Base-by-base conservation (phyloP, 192 early-diverging fungal species). In the Gamsiella multidivaricata region DNA sequence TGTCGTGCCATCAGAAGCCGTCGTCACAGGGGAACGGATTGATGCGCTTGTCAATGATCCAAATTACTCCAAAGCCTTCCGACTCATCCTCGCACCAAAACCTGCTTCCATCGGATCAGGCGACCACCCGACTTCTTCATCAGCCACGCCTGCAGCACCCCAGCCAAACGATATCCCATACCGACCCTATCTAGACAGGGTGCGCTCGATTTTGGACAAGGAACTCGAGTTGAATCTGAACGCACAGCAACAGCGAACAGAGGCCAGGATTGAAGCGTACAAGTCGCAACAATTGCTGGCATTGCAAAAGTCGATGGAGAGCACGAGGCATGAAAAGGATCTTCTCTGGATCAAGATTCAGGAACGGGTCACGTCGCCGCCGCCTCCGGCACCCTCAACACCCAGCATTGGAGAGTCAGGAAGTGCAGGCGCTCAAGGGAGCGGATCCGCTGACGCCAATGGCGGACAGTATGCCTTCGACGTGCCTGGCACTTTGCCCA, bases 181-280 rank as follows among this genome's bases (percentile, higher is more conserved):
- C 28, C 42, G 54, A 50, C 74, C 74, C 26, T 61, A 78, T 36
- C 41, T 78, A 33, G 74, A 78, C 14, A 58, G 32, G 37, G 54
- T 78, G 17, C 65, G 65, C 20, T 25, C 65, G 2, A 54, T 78
- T 37, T 33, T 78, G 53, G 74, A 78, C 14, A 61, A 64, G 39
- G 74, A 78, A 46, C 49, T 78, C 23, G 74, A 78, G n/a, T 25
- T 31, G 12, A 78, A 78, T 33, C 56, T 78, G 9, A 64, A 53
- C 36, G 65, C 74, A 15, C 74, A 78, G 25, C 74, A 64, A 52
- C 60, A 32, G 29, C 51, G 57, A 36, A 62, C 74, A 20, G 74
- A 78, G 28, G 74, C 74, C 1, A 62, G 65, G 59, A 78, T 78
- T 36, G 74, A 78, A 33, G 74, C 74, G 0, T 78, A 64, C n/a